Evolutionary conservation across 139 green algal species (phyloP).

Genomic region (Chlorella ohadii): DNA sequence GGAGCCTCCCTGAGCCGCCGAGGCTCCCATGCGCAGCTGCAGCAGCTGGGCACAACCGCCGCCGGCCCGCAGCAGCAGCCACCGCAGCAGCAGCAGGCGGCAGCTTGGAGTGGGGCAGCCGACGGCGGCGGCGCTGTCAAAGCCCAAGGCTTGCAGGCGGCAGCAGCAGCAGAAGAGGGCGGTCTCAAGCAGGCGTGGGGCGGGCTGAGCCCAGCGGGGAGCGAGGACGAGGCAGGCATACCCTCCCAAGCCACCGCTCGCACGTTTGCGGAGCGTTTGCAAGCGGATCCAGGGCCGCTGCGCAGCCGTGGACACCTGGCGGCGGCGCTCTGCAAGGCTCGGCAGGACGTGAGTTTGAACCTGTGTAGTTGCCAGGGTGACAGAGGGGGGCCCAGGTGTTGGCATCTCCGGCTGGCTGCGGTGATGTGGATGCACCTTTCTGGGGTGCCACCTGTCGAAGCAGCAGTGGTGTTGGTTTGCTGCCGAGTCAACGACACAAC

Average conservation of each 20-base stretch:
- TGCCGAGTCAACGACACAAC: too few relatives aligned
- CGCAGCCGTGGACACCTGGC: conserved; percentile 1
- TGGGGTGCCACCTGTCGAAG: too few relatives aligned
- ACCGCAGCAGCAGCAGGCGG: neutral
- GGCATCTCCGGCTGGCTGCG: too few relatives aligned
- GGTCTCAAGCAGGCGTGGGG: neutral
- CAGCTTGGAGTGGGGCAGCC: neutral
- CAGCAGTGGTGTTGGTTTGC: too few relatives aligned
- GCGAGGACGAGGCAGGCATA: neutral
- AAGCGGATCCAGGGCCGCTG: neutral
- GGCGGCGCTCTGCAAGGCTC: conserved; percentile 26
- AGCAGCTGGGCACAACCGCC: neutral
- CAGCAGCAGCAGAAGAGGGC: neutral
- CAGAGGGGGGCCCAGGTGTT: too few relatives aligned
- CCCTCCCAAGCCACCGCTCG: neutral
- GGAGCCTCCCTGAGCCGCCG: neutral
- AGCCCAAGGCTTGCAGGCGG: neutral
- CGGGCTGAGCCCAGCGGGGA: neutral
- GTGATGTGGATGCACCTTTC: too few relatives aligned
- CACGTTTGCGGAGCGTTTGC: conserved; percentile 6
- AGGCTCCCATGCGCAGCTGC: neutral
- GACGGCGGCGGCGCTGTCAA: neutral
- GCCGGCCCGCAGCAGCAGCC: neutral
- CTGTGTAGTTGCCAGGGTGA: too few relatives aligned
- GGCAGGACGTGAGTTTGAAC: conserved; percentile 6